Evolutionary conservation across 129 eudicot species (phyloP), one percentile per base, ranked within the genome.

Genomic region (Silybum marianum): DNA sequence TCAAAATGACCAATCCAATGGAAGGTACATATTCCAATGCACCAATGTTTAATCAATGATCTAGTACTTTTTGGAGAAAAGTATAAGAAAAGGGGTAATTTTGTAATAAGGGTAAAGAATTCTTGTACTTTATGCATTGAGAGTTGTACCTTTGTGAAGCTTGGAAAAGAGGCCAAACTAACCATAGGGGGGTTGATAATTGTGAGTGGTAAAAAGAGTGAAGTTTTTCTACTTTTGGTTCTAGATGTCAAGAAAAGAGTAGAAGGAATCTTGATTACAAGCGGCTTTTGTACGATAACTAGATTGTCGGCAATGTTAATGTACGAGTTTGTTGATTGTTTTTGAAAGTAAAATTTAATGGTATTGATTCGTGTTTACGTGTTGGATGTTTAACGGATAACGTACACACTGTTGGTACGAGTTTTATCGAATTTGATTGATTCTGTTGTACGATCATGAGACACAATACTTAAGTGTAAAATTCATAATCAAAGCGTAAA

Each of bases 241-340:
- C 7, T 86, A 88, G 85, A 79, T 90, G 90, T 86, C 88, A 81
- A 51, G 67, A 77, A 72, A 87, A 77, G 87, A 79, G 89, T 80
- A 46, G 78, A 80, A 77, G 88, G 92, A 87, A 91, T 91, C 89
- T 91, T 91, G 89, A 82, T 87, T 78, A 58, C 66, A 58, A 58
- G 66, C 18, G 23, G 18, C 23, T 18, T 58, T 58, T 58, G 66
- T 58, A 58, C 66, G 21, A 58, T 58, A 22, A 6, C 66, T 58
- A 58, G 23, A 58, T 58, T 58, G 66, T 58, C 66, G 66, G 23
- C 66, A 18, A 18, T 19, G 23, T 58, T 58, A 58, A 58, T n/a
- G 63, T 51, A 51, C 16, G 34, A 9, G 34, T 23, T 24, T 24
- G 72, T n/a, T 58, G 66, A 58, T 58, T 58, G 10, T 18, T 58